A percentile compares a stretch with the other conserved stretches of the same genome.
These are phyloP conservation scores for Neoarthrinium moseri DNA, from an alignment of 2,329 filamentous ascomycete genomes.

Conservation along the genomic window DNA sequence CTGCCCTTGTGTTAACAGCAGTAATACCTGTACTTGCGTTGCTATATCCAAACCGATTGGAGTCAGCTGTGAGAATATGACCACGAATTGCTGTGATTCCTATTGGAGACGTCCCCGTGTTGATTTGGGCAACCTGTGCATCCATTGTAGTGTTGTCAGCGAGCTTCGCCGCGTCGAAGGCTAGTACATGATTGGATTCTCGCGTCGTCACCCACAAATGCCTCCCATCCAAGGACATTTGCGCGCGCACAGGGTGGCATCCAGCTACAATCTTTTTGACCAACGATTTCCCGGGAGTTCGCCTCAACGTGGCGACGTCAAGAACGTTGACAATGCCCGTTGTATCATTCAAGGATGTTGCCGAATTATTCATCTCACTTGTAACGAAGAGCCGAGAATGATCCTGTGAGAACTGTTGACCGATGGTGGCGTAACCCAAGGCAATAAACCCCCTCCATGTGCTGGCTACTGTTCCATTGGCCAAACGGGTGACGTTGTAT, in stretches of 20 bases:
- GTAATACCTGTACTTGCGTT: conserved; percentile 5
- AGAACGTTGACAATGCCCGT: conserved; percentile 5
- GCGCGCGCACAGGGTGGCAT: conserved; percentile 2
- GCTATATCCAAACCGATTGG: conserved; percentile 5
- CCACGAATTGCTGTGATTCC: conserved; percentile 1
- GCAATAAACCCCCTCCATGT: conserved; percentile 3
- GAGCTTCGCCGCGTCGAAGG: conserved; percentile 4
- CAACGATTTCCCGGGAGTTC: background rate
- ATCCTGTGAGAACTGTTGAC: conserved; percentile 7
- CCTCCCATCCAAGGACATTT: conserved; percentile 1
- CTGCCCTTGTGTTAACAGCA: background rate
- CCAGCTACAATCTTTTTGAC: conserved; percentile 2
- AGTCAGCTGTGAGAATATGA: conserved; percentile 7
- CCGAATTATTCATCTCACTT: conserved; percentile 4
- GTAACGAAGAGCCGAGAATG: conserved; percentile 1
- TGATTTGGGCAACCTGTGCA: conserved; percentile 1
- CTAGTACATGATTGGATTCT: conserved; percentile 4
- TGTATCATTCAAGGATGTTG: conserved; percentile 1
- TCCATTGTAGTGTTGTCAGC: background rate
- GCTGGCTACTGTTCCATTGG: conserved; percentile 1
- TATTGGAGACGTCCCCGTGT: conserved; percentile 6
- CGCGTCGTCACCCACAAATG: conserved; percentile 3
- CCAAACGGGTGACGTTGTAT: conserved; percentile 3
- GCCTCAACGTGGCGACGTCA: conserved; percentile 2
- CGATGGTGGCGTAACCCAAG: conserved; percentile 5